Evolutionary conservation across 2,329 filamentous ascomycete genomes (phyloP), one percentile per base, ranked within the genome.

Genomic region (Metarhizium robertsii): DNA sequence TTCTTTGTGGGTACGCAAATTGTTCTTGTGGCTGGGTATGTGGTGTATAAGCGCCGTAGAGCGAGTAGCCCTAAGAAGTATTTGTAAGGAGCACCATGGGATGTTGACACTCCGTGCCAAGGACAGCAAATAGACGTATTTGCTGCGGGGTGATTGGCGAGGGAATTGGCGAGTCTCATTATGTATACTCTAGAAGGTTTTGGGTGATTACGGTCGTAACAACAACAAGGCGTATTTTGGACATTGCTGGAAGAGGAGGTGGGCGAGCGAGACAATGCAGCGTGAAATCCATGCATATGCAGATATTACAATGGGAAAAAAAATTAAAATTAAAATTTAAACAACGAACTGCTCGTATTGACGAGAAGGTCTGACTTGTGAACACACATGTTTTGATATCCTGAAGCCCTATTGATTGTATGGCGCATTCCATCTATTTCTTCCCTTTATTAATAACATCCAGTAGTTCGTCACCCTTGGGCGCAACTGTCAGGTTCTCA

Each of bases 31-130:
- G 83, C 72, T 2, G 80, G 78, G 1, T 96, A 92, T 67, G 69
- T 90, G 42, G 67, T 85, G 57, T 96, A 96, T 73, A 95, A 95
- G 80, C 81, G 84, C 63, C 85, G 87, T 66, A 83, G 86, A 72
- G 78, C 81, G 43, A 84, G 78, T 60, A 83, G 84, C 70, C 90
- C 90, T n/a, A 96, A 96, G 79, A 96, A 96, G 75, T 96, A 91
- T 71, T 74, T 96, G 67, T 96, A 76, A 66, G 54, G 56, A 25
- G 50, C n/a, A 20, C 30, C 30, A 16, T n/a, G 18, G n/a, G 20
- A 5, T 46, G n/a, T n/a, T 11, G 43, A 54, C 16, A 50, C 2
- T 18, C n/a, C 20, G 5, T 30, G 30, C 16, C 7, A 16, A 11
- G 32, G 18, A 40, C 40, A 53, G 50, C 42, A 18, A 46, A 53